Evolutionary conservation across 225 moss, liverwort and hornwort genomes (phyloP), one percentile per base, ranked within the genome.

Genomic region (Climacium dendroides): DNA sequence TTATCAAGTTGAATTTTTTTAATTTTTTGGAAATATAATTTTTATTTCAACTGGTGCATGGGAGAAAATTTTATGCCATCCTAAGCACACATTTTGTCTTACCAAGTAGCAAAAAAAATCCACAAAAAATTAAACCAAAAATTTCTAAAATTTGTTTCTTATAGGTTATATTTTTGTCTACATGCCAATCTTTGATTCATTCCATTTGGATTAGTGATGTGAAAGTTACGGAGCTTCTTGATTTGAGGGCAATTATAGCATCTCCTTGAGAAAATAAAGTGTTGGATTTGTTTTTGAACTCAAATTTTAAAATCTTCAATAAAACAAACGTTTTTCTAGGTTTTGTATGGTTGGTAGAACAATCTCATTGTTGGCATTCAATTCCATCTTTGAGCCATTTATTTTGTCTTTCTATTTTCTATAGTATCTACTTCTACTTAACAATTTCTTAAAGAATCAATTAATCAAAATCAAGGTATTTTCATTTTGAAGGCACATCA

Each of bases 1-100:
- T 52, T 34, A 1, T 23, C 3, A 9, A 22, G 5, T 0, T 52
- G 0, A 0, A 35, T 8, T 75, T 5, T 3, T 14, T 5, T 74
- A 20, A 13, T 0, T 10, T 74, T 48, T 0, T 32, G 11, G 0
- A 4, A 32, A 3, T 50, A 20, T 8, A 4, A 50, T 13, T 34
- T 48, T 19, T 8, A 32, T 22, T 35, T 75, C 13, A 75, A 75
- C 52, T 22, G 1, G 9, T 75, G 1, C 2, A 0, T 34, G 0
- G 5, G 5, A 75, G 2, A 1, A 34, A 34, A 66, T 43, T 0
- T 8, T 5, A 52, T 52, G 13, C 3, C 50, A 32, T 52, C 0
- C 1, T 48, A 19, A 7, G 1, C 4, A 32, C 0, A 48, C 7
- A 74, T 48, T 19, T 48, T 7, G 7, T 2, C 0, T 30, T 5